phyloP scores from a whole-genome alignment of 169 alveolate genomes.

The Ichthyophthirius multifiliis region DNA sequence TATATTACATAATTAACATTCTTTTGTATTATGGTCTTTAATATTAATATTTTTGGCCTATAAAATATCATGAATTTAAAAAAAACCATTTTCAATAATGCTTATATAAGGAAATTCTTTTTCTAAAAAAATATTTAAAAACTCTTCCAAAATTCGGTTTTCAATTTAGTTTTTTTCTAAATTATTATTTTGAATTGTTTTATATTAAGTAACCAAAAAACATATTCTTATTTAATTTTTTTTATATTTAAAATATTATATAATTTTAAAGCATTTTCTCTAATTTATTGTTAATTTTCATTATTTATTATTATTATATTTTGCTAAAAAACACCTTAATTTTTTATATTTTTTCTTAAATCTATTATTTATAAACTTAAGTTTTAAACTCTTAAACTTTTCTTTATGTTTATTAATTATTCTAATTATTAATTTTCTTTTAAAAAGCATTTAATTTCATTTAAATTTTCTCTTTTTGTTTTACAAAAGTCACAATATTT shows the following conservation, averaged over 20 bases:
- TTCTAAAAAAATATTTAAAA: neutral
- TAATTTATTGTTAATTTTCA: too few species aligned
- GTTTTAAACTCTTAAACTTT: too few species aligned
- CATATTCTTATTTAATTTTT: neutral
- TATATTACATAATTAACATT: neutral
- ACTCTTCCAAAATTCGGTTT: neutral
- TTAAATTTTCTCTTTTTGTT: neutral
- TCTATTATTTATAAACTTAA: neutral
- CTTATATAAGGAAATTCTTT: conserved; percentile 28
- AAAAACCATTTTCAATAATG: conserved; percentile 34
- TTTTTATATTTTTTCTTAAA: neutral
- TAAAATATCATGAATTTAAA: conserved; percentile 11
- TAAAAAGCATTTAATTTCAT: neutral
- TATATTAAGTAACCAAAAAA: neutral
- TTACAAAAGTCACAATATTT: neutral
- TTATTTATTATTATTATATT: too few species aligned
- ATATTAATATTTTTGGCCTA: neutral
- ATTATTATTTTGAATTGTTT: neutral
- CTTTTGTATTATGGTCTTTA: neutral
- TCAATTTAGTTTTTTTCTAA: neutral
- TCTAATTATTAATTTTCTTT: neutral
- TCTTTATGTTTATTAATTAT: too few species aligned
- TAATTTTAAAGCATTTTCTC: neutral
- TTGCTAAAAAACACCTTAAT: neutral
- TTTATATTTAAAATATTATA: neutral